These are phyloP conservation scores for Ramalina intermedia DNA, from an alignment of 495 filamentous ascomycete species.

Conservation along the genomic window DNA sequence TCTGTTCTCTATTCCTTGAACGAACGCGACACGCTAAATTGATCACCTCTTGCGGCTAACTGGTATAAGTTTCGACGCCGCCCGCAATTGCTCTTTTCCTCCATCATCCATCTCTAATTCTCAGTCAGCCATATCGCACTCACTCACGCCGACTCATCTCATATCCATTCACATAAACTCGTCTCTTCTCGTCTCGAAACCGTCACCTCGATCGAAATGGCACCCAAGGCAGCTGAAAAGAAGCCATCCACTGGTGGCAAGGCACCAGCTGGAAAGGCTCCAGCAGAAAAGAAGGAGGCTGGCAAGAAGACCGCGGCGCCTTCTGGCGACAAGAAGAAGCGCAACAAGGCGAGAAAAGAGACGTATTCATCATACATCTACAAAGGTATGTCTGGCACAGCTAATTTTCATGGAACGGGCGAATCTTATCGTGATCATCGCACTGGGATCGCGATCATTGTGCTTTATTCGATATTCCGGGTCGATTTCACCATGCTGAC, in stretches of 20 bases:
- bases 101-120: slow-evolving; percentile 25
- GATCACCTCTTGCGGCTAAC: slow-evolving; percentile 14
- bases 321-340: slow-evolving; percentile 99
- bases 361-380: slow-evolving; percentile 99
- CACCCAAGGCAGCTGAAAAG: slow-evolving; percentile 89
- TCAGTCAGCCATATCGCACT: slow-evolving; percentile 21
- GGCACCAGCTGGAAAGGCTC: slow-evolving; percentile 79
- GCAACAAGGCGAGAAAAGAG: slow-evolving; percentile 99
- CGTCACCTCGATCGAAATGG: slow-evolving; percentile 46
- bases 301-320: slow-evolving; percentile 94
- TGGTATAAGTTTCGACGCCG: slow-evolving; percentile 33
- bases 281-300: slow-evolving; percentile 97
- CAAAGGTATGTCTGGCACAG: slow-evolving; percentile 58
- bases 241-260: slow-evolving; percentile 95
- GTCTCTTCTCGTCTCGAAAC: slow-evolving; percentile 12
- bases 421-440: too few relatives aligned
- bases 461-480: not conserved
- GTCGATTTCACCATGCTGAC: slow-evolving; percentile 19
- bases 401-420: too few relatives aligned
- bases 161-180: slow-evolving; percentile 20
- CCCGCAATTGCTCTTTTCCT: slow-evolving; percentile 26
- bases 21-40: slow-evolving; percentile 14
- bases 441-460: too few relatives aligned
- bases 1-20: not conserved
- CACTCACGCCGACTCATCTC: slow-evolving; percentile 16